Evolutionary conservation across 768 basidiomycete genomes (phyloP).

Genomic region (Mycena venus): DNA sequence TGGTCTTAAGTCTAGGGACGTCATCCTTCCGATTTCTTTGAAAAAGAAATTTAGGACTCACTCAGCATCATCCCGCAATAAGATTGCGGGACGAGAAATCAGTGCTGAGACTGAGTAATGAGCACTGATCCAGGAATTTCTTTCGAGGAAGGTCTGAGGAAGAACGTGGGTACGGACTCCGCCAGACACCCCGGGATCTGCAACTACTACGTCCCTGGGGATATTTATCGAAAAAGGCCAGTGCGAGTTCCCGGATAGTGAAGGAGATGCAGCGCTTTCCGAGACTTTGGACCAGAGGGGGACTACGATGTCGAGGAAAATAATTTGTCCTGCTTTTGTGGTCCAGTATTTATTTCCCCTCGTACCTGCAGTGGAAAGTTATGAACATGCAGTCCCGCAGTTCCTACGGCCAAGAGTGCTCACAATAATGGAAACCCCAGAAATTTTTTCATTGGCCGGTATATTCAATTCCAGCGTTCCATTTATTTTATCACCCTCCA

Average conservation of each 20-base stretch:
- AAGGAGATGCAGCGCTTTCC: not conserved
- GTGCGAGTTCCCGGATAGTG: not conserved
- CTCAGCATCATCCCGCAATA: slow-evolving; percentile 14
- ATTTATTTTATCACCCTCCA: slow-evolving; percentile 24
- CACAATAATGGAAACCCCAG: slow-evolving; percentile 14
- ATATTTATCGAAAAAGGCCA: slow-evolving; percentile 21
- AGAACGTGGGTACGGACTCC: slow-evolving; percentile 10
- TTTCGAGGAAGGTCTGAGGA: slow-evolving; percentile 29
- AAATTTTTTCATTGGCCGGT: slow-evolving; percentile 16
- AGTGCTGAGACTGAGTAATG: slow-evolving; percentile 17
- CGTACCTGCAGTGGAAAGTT: not conserved
- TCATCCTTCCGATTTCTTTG: too few species aligned
- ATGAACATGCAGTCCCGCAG: not conserved
- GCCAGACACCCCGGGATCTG: not conserved
- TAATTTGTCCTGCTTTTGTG: not conserved
- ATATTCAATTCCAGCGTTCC: slow-evolving; percentile 20
- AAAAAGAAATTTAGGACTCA: not conserved
- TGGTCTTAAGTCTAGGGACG: slow-evolving; percentile 39
- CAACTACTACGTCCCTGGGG: slow-evolving; percentile 9
- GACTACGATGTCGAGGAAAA: slow-evolving; percentile 20
- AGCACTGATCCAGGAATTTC: not conserved
- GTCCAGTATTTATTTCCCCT: slow-evolving; percentile 17
- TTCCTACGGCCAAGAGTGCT: not conserved
- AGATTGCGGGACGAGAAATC: not conserved
- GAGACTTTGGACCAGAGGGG: slow-evolving; percentile 14